Base-by-base conservation (phyloP, 2,329 filamentous ascomycete genomes). In the Polytolypa hystricis region DNA sequence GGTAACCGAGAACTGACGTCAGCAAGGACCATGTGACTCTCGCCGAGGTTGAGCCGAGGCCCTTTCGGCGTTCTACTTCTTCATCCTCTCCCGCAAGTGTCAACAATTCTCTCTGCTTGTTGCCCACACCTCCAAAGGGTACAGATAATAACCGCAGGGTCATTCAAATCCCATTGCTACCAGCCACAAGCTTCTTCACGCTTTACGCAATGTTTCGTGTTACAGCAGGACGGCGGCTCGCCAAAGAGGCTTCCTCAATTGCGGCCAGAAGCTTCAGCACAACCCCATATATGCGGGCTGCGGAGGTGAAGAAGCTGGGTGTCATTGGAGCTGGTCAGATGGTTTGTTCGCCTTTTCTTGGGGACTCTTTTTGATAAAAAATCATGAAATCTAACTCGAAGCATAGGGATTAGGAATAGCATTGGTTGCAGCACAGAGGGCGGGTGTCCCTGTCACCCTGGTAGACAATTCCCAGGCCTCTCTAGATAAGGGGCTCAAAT, bases 281-380 rank as follows among this genome's bases (percentile, higher is more conserved):
- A 21, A 77, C 73, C 26, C 61, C 76, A 30, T 64, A 69, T 30
- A 69, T 71, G 29, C 55, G 66, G 50, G 76, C 75, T 44, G 67
- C 68, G 42, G 77, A 87, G 54, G 79, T 98, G 43, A 93, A 87
- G 66, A 81, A 75, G 47, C 66, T 98, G 28, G 91, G 89, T 54
- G 89, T 98, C 33, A 72, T 98, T 54, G 91, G 91, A 47, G 87
- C 89, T 36, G 91, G 91, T 18, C 91, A 96, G 60, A 95, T 96
- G 87, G 87, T 93, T 63, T 54, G 70, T 57, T 30, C 9, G 7
- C 7, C 12, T 30, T 17, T 30, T 17, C 30, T 12, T n/a, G n/a
- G n/a, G n/a, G n/a, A n/a, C n/a, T n/a, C n/a, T n/a, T n/a, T n/a
- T n/a, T n/a, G n/a, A n/a, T n/a, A n/a, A n/a, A n/a, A n/a, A n/a